Conservation (phyloP, 495 filamentous ascomycete species). For the Talaromyces trachyspermus region DNA sequence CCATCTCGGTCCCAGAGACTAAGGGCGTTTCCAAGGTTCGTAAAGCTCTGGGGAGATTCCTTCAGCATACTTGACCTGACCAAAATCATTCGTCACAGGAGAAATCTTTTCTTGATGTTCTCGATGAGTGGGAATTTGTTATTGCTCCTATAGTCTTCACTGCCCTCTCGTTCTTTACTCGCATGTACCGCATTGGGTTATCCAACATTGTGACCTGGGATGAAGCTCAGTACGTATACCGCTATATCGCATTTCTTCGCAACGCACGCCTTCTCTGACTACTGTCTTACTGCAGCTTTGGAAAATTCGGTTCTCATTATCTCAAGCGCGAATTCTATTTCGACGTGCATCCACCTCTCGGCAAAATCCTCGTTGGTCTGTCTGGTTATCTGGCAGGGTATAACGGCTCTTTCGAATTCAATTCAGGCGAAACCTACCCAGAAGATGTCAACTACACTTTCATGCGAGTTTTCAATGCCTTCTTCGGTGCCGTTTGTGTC, state of each 20-base stretch:
- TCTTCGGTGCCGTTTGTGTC: conserved; percentile 87
- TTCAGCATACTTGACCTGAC: neutral
- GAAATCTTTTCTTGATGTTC: conserved; percentile 46
- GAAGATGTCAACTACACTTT: conserved; percentile 93
- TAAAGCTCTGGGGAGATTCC: neutral
- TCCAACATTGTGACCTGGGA: conserved; percentile 98
- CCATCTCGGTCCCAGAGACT: conserved; percentile 38
- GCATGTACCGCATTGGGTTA: conserved; percentile 89
- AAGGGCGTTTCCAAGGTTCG: conserved; percentile 48
- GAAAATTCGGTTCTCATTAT: conserved; percentile 98
- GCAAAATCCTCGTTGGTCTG: conserved; percentile 96
- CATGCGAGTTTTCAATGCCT: conserved; percentile 95
- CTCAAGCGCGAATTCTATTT: conserved; percentile 99
- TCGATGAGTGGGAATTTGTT: conserved; percentile 78
- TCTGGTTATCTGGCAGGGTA: conserved; percentile 95
- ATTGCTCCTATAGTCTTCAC: conserved; percentile 88
- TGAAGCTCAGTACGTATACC: conserved; percentile 74
- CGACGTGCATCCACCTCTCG: conserved; percentile 94
- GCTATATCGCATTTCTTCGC: conserved; percentile 3
- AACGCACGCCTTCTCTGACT: conserved; percentile 15
- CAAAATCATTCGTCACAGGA: conserved; percentile 15
- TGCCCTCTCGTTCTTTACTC: conserved; percentile 81
- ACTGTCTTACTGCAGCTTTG: conserved; percentile 59
- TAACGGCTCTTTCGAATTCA: conserved; percentile 99
- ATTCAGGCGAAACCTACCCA: conserved; percentile 93